Evolutionary conservation across 2,329 filamentous ascomycete species (phyloP), one percentile per base, ranked within the genome.

Genomic region (Pezicula carpinea): DNA sequence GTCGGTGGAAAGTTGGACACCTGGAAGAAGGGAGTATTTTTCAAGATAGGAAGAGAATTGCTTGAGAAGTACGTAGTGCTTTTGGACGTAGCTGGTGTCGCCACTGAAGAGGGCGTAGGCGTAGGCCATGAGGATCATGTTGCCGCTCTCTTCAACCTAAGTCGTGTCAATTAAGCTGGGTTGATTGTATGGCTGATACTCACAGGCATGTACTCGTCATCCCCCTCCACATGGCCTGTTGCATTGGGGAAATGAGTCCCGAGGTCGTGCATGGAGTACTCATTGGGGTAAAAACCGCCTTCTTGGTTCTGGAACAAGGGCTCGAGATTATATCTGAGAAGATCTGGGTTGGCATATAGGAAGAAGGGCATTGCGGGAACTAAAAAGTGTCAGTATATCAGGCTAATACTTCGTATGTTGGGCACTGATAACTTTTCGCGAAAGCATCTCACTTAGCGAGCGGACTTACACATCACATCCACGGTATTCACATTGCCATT

Each of bases 31-130:
- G 17, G 82, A 80, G 62, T 80, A 85, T 41, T 86, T 77, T 19
- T 88, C 78, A 13, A 90, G 72, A 59, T 89, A 89, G 5, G 77
- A 75, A 1, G 85, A 87, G 85, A 85, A 90, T 60, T 87, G 82
- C 58, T 80, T 83, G 82, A 83, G 87, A n/a, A 89, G 68, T 29
- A 68, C 66, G 64, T 89, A 89, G 44, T 80, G 85, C 44, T 63
- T 69, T 31, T 60, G 60, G 19, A 69, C 64, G 69, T 73, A 73
- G 43, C 60, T 57, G 31, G 56, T 55, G 26, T 75, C 71, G 8
- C 61, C 74, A 59, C 50, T 85, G 61, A 53, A 61, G 4, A 57
- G 61, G 6, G 62, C 49, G 19, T 76, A 76, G 36, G 76, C 78
- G 76, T 80, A 86, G 26, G 71, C 71, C 83, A 89, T 87, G 57